Evolutionary conservation across 805 yeast genomes (phyloP).

Genomic region (Candida hungchunana): DNA sequence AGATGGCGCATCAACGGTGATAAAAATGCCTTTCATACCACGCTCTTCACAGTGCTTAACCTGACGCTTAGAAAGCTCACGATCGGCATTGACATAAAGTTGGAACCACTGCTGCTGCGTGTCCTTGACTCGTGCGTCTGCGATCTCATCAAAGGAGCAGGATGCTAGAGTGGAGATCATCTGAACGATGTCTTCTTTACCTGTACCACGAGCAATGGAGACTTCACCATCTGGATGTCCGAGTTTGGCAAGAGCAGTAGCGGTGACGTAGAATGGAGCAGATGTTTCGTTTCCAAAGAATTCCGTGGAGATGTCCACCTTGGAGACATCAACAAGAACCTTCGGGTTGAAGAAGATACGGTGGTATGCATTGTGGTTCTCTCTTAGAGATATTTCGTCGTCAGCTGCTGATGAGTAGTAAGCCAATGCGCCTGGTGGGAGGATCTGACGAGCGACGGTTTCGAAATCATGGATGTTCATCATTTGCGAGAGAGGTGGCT

Average conservation of each 20-base stretch:
- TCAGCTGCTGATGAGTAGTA: slow-evolving; percentile 91
- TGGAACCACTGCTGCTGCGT: slow-evolving; percentile 86
- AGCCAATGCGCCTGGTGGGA: slow-evolving; percentile 84
- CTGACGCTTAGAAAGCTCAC: slow-evolving; percentile 54
- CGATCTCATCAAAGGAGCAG: slow-evolving; percentile 81
- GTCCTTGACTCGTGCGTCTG: slow-evolving; percentile 56
- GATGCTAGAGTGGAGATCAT: slow-evolving; percentile 94
- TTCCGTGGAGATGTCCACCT: slow-evolving; percentile 63
- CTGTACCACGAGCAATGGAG: slow-evolving; percentile 81
- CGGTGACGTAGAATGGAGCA: slow-evolving; percentile 85
- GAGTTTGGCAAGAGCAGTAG: slow-evolving; percentile 87
- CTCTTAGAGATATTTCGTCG: slow-evolving; percentile 86
- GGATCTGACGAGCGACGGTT: slow-evolving; percentile 71
- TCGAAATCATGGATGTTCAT: slow-evolving; percentile 86
- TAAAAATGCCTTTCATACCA: slow-evolving; percentile 77
- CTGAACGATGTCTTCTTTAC: slow-evolving; percentile 65
- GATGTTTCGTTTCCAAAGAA: slow-evolving; percentile 68
- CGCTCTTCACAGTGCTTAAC: slow-evolving; percentile 68
- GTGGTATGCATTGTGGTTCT: slow-evolving; percentile 87
- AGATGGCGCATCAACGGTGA: slow-evolving; percentile 92
- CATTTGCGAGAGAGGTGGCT: slow-evolving; percentile 68
- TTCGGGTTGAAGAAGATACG: slow-evolving; percentile 84
- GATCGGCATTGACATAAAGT: slow-evolving; percentile 75
- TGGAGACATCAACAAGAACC: slow-evolving; percentile 74
- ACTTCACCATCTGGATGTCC: slow-evolving; percentile 94